Evolutionary conservation across 148 eudicot genomes (phyloP).

Genomic region (Rhododendron ferrugineum): DNA sequence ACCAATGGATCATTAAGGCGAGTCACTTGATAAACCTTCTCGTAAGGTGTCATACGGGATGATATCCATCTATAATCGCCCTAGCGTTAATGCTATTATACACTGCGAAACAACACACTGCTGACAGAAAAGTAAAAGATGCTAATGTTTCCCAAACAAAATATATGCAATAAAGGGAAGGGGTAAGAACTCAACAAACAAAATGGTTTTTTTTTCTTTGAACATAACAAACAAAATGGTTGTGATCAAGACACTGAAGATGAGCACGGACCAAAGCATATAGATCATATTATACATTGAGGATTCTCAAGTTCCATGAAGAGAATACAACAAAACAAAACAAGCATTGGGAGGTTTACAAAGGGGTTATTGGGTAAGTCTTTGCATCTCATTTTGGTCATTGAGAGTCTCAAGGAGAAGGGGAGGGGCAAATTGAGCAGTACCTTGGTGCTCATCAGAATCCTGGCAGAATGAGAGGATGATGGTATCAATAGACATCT

Average conservation of each 20-base stretch:
- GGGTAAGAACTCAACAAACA: background rate
- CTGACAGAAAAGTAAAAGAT: background rate
- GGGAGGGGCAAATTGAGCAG: slow-evolving; percentile 91
- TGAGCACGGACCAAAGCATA: background rate
- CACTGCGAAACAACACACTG: background rate
- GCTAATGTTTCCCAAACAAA: background rate
- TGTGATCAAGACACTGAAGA: background rate
- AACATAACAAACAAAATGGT: background rate
- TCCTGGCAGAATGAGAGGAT: slow-evolving; percentile 95
- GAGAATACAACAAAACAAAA: background rate
- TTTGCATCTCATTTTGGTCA: slow-evolving; percentile 77
- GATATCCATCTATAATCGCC: background rate
- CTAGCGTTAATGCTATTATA: background rate
- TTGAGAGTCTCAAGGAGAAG: slow-evolving; percentile 83
- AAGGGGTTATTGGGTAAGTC: slow-evolving; percentile 65
- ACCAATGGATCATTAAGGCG: background rate
- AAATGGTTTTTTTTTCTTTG: too few relatives aligned
- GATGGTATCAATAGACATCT: slow-evolving; percentile 89
- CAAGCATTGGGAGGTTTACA: background rate
- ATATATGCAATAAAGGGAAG: background rate
- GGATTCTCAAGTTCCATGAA: slow-evolving; percentile 1
- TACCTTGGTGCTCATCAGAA: slow-evolving; percentile 89
- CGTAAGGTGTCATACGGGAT: background rate
- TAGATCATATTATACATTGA: background rate
- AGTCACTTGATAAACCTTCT: background rate